These are phyloP conservation scores for Canavalia gladiata DNA, from an alignment of 306 rosid genomes.

Conservation along the genomic window DNA sequence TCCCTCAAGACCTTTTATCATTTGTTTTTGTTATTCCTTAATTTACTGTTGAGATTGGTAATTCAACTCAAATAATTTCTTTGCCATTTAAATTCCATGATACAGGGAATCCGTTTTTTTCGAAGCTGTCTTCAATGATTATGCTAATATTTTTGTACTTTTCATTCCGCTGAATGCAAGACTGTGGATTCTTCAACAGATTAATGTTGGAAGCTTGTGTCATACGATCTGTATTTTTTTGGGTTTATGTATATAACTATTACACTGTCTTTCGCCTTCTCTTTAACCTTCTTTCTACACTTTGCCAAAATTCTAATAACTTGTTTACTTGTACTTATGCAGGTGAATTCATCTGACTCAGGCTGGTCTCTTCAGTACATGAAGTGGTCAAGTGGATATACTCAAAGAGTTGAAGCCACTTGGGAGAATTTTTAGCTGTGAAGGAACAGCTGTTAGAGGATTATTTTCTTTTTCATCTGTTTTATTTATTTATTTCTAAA, in stretches of 20 bases:
- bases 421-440: conserved; percentile 21
- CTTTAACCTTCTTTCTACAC: background rate
- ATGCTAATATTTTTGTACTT: conserved; percentile 11
- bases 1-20: background rate
- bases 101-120: conserved; percentile 91
- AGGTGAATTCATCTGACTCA: conserved; percentile 28
- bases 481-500: conserved; percentile 17
- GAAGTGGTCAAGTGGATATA: background rate
- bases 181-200: conserved; percentile 18
- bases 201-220: conserved; percentile 42
- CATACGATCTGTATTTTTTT: background rate
- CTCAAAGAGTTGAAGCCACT: background rate
- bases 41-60: conserved; percentile 10
- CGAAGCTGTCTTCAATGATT: conserved; percentile 73
- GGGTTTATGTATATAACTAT: too few relatives aligned
- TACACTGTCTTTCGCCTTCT: background rate
- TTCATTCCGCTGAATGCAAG: conserved; percentile 38
- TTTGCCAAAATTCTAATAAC: conserved; percentile 1
- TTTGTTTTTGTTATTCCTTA: background rate
- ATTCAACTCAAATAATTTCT: background rate
- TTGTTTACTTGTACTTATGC: conserved; percentile 27
- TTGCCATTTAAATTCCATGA: conserved; percentile 39
- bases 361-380: conserved; percentile 1
- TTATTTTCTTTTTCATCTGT: background rate
- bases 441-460: conserved; percentile 20